Percentiles rank a stretch among this genome's conserved stretches.
These are phyloP conservation scores for Cryptosporidium ryanae DNA, from an alignment of 169 alveolate genomes.

Conservation along the genomic window DNA sequence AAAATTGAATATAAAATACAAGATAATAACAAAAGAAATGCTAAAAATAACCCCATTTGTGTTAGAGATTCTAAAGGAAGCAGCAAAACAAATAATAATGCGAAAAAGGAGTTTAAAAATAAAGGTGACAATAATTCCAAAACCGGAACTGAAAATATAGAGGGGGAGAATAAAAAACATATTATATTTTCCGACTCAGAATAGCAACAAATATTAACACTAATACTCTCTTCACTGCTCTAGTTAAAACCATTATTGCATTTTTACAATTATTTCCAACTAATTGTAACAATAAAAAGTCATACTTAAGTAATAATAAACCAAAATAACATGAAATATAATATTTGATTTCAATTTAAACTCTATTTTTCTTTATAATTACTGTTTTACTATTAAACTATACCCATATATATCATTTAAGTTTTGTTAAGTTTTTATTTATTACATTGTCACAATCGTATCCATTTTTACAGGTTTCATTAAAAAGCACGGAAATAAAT, in stretches of 20 bases:
- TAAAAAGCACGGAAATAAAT: too few relatives aligned
- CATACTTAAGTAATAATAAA: too few relatives aligned
- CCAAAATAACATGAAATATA: too few relatives aligned
- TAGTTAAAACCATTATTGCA: background rate
- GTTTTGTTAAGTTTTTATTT: too few relatives aligned
- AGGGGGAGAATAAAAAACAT: conserved; percentile 9
- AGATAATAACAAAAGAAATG: background rate
- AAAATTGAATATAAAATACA: conserved; percentile 24
- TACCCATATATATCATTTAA: too few relatives aligned
- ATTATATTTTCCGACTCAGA: conserved; percentile 64
- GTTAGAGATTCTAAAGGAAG: background rate
- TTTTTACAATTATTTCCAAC: background rate
- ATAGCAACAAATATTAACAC: background rate
- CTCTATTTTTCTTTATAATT: too few relatives aligned
- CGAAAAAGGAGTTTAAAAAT: background rate
- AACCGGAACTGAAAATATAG: background rate
- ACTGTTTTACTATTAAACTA: too few relatives aligned
- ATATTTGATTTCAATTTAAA: too few relatives aligned
- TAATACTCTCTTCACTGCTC: background rate
- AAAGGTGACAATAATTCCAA: background rate
- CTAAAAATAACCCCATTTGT: background rate
- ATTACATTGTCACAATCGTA: too few relatives aligned
- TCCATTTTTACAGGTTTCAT: too few relatives aligned
- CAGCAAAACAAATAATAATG: background rate
- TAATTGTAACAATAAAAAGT: too few relatives aligned